These are phyloP conservation scores for Talaromyces liani DNA, from an alignment of 495 filamentous ascomycete genomes.

Conservation along the genomic window DNA sequence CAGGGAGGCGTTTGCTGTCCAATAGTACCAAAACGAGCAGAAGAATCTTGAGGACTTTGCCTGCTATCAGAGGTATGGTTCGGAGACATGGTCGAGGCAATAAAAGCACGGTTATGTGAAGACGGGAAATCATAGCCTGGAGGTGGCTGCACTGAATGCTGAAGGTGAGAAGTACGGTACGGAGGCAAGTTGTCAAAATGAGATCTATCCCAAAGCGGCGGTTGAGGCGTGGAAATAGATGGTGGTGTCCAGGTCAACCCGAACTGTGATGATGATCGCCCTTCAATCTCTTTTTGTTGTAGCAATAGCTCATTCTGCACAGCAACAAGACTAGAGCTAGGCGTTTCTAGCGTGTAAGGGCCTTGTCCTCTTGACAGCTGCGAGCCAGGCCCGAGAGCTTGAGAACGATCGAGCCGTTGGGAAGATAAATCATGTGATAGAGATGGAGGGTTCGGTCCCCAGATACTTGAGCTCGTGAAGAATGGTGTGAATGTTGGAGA, in stretches of 20 bases:
- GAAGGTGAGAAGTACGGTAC: neutral
- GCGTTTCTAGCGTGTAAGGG: neutral
- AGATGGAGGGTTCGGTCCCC: slow-evolving; percentile 31
- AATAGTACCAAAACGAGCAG: slow-evolving; percentile 33
- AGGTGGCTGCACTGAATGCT: neutral
- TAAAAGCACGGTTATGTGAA: slow-evolving; percentile 38
- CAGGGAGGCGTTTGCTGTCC: slow-evolving; percentile 37
- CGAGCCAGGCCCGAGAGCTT: slow-evolving; percentile 13
- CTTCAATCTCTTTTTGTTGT: neutral
- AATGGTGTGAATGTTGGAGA: slow-evolving; percentile 29
- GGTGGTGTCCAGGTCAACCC: neutral
- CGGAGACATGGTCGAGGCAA: slow-evolving; percentile 25
- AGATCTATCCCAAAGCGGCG: neutral
- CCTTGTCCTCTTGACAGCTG: slow-evolving; percentile 22
- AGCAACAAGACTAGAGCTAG: slow-evolving; percentile 19
- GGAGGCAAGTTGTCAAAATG: neutral
- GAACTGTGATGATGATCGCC: slow-evolving; percentile 1
- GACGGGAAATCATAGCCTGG: slow-evolving; percentile 15
- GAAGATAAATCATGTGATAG: slow-evolving; percentile 16
- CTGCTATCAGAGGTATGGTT: slow-evolving; percentile 14
- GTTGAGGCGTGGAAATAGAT: neutral
- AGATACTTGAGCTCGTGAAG: slow-evolving; percentile 34
- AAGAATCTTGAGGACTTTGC: slow-evolving; percentile 20
- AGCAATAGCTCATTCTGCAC: neutral
- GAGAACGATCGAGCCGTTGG: slow-evolving; percentile 16